These are phyloP conservation scores for Penicillium sp. DNA, from an alignment of 2,329 filamentous ascomycete species.

Conservation along the genomic window DNA sequence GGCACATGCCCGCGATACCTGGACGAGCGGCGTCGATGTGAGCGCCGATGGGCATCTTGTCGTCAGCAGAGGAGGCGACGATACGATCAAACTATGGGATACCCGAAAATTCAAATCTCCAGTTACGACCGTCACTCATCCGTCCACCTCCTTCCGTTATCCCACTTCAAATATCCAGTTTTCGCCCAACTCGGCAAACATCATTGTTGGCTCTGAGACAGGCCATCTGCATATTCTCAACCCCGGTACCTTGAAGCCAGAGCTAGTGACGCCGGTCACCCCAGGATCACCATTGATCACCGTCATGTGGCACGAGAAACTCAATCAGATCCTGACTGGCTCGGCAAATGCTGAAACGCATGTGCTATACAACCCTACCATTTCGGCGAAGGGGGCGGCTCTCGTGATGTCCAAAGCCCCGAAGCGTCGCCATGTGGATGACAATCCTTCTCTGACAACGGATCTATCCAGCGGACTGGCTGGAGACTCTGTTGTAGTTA, in stretches of 20 bases:
- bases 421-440: slow-evolving; percentile 91
- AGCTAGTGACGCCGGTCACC: slow-evolving; percentile 84
- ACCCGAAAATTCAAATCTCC: slow-evolving; percentile 91
- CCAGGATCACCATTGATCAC: slow-evolving; percentile 74
- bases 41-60: slow-evolving; percentile 86
- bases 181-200: slow-evolving; percentile 72
- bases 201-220: slow-evolving; percentile 80
- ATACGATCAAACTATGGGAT: slow-evolving; percentile 94
- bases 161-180: slow-evolving; percentile 84
- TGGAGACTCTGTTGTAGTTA: slow-evolving; percentile 71
- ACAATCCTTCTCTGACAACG: slow-evolving; percentile 80
- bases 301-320: slow-evolving; percentile 84
- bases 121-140: slow-evolving; percentile 69
- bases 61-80: slow-evolving; percentile 83
- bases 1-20: slow-evolving; percentile 75
- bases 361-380: slow-evolving; percentile 82
- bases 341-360: slow-evolving; percentile 87
- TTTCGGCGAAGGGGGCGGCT: slow-evolving; percentile 73
- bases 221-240: slow-evolving; percentile 91
- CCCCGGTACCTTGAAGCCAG: slow-evolving; percentile 77
- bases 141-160: slow-evolving; percentile 77
- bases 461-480: slow-evolving; percentile 76
- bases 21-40: slow-evolving; percentile 88
- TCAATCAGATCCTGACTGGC: slow-evolving; percentile 93
- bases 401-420: slow-evolving; percentile 88